Evolutionary conservation across 768 basidiomycete genomes (phyloP).

Genomic region (Boletus rubropictus): DNA sequence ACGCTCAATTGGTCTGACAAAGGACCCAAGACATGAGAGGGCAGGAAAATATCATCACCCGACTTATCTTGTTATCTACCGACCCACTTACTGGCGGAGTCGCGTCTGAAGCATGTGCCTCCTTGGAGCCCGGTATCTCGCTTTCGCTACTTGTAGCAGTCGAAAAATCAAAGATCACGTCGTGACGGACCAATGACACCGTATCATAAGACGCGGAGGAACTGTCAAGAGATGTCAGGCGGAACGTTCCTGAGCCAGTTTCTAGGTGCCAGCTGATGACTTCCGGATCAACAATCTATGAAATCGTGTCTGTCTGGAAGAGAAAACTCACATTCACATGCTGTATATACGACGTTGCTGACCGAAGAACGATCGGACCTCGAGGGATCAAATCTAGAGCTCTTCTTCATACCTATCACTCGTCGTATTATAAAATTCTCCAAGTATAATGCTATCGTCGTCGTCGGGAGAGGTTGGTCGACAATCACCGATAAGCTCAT

Average conservation of each 20-base stretch:
- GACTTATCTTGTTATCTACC: conserved; percentile 8
- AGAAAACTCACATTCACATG: conserved; percentile 5
- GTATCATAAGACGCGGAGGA: conserved; percentile 2
- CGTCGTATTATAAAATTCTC: conserved; percentile 8
- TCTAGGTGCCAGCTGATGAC: background rate
- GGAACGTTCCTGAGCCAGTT: background rate
- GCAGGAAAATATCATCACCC: background rate
- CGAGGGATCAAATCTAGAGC: conserved; percentile 13
- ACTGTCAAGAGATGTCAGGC: background rate
- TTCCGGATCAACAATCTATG: background rate
- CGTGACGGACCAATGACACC: conserved; percentile 23
- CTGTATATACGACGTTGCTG: conserved; percentile 4
- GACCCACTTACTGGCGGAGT: conserved; percentile 10
- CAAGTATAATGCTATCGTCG: conserved; percentile 9
- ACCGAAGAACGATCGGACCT: conserved; percentile 1
- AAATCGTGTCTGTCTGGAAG: background rate
- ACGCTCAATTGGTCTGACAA: background rate
- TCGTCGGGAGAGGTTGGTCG: conserved; percentile 34
- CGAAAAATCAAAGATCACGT: conserved; percentile 2
- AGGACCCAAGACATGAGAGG: conserved; percentile 5
- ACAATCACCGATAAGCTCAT: conserved; percentile 44
- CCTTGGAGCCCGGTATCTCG: background rate
- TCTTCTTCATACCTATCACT: conserved; percentile 30
- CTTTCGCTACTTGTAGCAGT: background rate
- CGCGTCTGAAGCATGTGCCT: background rate